Evolutionary conservation across 2,329 filamentous ascomycete genomes (phyloP).

Genomic region (Clonostachys chloroleuca): DNA sequence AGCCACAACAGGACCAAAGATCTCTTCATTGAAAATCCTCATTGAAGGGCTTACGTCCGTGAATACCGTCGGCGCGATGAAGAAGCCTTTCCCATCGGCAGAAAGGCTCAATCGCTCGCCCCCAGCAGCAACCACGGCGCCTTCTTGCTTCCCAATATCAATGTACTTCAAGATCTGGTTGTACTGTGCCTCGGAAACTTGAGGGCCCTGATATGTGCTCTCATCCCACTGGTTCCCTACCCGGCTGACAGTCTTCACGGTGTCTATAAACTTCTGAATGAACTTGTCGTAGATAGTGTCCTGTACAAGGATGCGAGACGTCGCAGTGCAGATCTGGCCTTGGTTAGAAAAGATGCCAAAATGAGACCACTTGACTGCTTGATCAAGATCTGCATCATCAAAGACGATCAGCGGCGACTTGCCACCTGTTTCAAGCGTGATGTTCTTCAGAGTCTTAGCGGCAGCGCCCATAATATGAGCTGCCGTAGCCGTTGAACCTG

Average conservation of each 20-base stretch:
- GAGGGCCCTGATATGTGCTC: slow-evolving; percentile 78
- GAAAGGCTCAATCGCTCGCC: slow-evolving; percentile 1
- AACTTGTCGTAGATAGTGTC: slow-evolving; percentile 82
- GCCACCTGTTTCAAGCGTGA: slow-evolving; percentile 65
- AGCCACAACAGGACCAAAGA: slow-evolving; percentile 16
- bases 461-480: slow-evolving; percentile 72
- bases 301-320: slow-evolving; percentile 76
- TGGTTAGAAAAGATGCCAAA: slow-evolving; percentile 57
- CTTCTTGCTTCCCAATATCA: slow-evolving; percentile 52
- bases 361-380: slow-evolving; percentile 71
- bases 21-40: slow-evolving; percentile 13
- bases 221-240: slow-evolving; percentile 74
- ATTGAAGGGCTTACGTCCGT: slow-evolving; percentile 11
- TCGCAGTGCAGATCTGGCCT: slow-evolving; percentile 62
- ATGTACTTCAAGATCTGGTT: slow-evolving; percentile 80
- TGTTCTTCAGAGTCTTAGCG: slow-evolving; percentile 70
- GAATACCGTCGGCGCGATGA: slow-evolving; percentile 14
- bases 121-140: slow-evolving; percentile 23
- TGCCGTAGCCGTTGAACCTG: slow-evolving; percentile 65
- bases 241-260: slow-evolving; percentile 58
- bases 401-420: slow-evolving; percentile 76
- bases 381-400: slow-evolving; percentile 67
- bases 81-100: slow-evolving; percentile 11
- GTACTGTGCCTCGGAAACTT: slow-evolving; percentile 75
- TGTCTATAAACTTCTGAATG: slow-evolving; percentile 68